phyloP scores from a whole-genome alignment of 2,329 filamentous ascomycete genomes.

The Anisogramma anomala region DNA sequence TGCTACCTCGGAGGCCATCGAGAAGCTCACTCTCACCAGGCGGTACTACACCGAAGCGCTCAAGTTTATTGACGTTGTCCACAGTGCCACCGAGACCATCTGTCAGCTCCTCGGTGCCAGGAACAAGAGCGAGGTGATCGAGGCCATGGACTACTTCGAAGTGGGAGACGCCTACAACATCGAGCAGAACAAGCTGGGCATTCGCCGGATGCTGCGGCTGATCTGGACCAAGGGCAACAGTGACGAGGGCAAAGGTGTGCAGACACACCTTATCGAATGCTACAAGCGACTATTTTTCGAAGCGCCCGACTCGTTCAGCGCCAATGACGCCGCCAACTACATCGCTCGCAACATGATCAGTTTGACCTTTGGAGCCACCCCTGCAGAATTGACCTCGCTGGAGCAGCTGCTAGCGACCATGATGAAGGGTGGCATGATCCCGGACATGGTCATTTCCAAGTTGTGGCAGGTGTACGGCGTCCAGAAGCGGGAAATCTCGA shows the following conservation, averaged over 20 bases:
- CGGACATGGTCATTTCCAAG: slow-evolving; percentile 77
- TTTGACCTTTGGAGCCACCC: slow-evolving; percentile 87
- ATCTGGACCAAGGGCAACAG: slow-evolving; percentile 99
- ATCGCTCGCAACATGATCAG: slow-evolving; percentile 98
- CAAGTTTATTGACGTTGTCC: slow-evolving; percentile 83
- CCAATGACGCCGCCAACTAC: slow-evolving; percentile 88
- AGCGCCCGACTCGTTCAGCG: slow-evolving; percentile 74
- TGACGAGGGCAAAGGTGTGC: slow-evolving; percentile 96
- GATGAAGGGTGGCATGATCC: slow-evolving; percentile 87
- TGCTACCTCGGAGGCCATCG: slow-evolving; percentile 77
- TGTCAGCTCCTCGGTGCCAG: slow-evolving; percentile 83
- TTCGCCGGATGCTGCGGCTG: slow-evolving; percentile 85
- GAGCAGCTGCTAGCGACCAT: slow-evolving; percentile 93
- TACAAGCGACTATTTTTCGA: slow-evolving; percentile 96
- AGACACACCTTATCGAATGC: slow-evolving; percentile 91
- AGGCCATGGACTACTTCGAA: slow-evolving; percentile 98
- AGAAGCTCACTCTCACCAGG: slow-evolving; percentile 74
- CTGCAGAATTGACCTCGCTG: slow-evolving; percentile 86
- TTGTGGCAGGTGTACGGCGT: slow-evolving; percentile 97
- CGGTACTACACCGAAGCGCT: slow-evolving; percentile 91
- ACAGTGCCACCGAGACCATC: slow-evolving; percentile 67
- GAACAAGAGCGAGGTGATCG: slow-evolving; percentile 97
- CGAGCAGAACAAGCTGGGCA: slow-evolving; percentile 82
- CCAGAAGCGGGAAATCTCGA: slow-evolving; percentile 85
- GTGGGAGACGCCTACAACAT: slow-evolving; percentile 93